Percentiles rank a stretch among this genome's conserved stretches.
These are phyloP conservation scores for Daldinia eschscholtzii DNA, from an alignment of 2,329 filamentous ascomycete genomes.

Conservation along the genomic window DNA sequence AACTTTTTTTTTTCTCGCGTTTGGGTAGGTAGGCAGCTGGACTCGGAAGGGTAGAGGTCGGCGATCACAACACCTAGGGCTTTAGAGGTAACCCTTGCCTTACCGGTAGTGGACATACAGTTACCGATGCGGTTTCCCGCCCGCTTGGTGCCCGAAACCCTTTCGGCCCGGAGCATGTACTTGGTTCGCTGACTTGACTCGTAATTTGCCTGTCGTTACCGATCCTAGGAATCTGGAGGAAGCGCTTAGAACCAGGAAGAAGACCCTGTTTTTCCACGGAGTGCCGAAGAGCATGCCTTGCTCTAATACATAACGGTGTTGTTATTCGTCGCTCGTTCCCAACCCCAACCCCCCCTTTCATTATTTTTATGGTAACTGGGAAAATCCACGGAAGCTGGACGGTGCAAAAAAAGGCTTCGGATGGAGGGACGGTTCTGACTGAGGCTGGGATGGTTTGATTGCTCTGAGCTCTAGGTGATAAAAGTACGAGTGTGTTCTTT, in stretches of 20 bases:
- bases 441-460: not conserved
- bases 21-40: conserved; percentile 14
- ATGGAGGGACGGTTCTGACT: not conserved
- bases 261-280: not conserved
- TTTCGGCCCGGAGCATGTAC: conserved; percentile 4
- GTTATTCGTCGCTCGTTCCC: not conserved
- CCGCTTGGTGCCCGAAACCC: not conserved
- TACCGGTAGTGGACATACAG: conserved; percentile 13
- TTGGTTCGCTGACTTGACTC: too few relatives aligned
- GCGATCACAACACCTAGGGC: conserved; percentile 3
- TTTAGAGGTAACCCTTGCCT: conserved; percentile 11
- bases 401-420: not conserved
- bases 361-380: conserved; percentile 10
- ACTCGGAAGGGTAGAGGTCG: conserved; percentile 1
- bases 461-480: not conserved
- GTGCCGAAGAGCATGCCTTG: not conserved
- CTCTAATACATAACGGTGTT: not conserved
- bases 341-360: not conserved
- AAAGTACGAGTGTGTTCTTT: conserved; percentile 28
- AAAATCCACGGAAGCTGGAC: conserved; percentile 9
- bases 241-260: not conserved
- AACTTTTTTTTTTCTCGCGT: conserved; percentile 12
- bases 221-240: not conserved
- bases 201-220: not conserved
- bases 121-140: conserved; percentile 23